phyloP scores from a whole-genome alignment of 345 rosid genomes.

The Bruguiera sexangula region DNA sequence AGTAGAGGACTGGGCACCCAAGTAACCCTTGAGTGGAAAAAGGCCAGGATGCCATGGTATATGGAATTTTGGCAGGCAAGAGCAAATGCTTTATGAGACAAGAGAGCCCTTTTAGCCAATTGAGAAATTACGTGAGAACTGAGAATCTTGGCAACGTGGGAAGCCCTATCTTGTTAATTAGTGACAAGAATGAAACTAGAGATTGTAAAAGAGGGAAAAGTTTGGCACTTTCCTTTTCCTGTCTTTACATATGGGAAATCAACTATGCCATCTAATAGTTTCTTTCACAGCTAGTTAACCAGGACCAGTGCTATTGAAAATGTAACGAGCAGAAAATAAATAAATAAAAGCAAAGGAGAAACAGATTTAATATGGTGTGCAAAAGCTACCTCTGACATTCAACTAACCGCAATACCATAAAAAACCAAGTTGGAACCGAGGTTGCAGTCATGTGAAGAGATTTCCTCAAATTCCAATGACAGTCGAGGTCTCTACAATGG shows the following conservation, averaged over 20 bases:
- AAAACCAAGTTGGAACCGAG: not conserved
- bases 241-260: slow-evolving; percentile 1
- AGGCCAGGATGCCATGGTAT: too few relatives aligned
- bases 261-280: slow-evolving; percentile 11
- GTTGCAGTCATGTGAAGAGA: not conserved
- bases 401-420: too few relatives aligned
- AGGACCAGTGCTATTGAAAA: not conserved
- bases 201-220: slow-evolving; percentile 13
- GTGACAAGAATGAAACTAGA: slow-evolving; percentile 18
- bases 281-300: slow-evolving; percentile 1
- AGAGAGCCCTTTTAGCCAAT: slow-evolving; percentile 1
- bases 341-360: not conserved
- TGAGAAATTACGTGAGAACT: slow-evolving; percentile 14
- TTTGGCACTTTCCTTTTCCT: slow-evolving; percentile 3
- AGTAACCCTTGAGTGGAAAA: too few relatives aligned
- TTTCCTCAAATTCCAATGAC: slow-evolving; percentile 2
- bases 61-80: slow-evolving; percentile 6
- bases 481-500: slow-evolving; percentile 3
- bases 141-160: slow-evolving; percentile 22
- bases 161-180: slow-evolving; percentile 18
- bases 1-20: too few relatives aligned
- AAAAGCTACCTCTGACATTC: too few relatives aligned
- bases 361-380: too few relatives aligned
- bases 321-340: not conserved
- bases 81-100: slow-evolving; percentile 20